Percentiles rank a stretch among this genome's conserved stretches.
Conservation (phyloP, 306 rosid species). For the Inga oerstediana region DNA sequence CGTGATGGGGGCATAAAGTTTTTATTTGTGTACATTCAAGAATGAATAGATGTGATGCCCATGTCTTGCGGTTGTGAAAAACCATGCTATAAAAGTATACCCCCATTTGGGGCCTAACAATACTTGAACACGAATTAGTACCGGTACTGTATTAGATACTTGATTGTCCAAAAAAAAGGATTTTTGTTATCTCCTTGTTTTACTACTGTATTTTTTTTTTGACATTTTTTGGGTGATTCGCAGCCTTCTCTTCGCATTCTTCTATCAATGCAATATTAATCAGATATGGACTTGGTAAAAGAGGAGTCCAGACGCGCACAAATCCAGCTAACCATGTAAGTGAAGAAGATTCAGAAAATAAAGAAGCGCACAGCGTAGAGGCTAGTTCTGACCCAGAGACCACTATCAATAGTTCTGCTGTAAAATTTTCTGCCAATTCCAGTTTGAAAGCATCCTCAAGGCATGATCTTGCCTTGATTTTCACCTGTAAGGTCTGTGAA, state of each 20-base stretch:
- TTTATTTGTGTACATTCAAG: background rate
- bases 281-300: slow-evolving; percentile 42
- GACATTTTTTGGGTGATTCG: slow-evolving; percentile 29
- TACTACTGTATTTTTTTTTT: slow-evolving; percentile 6
- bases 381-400: slow-evolving; percentile 26
- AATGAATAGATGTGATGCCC: background rate
- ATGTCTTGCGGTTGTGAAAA: background rate
- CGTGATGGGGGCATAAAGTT: background rate
- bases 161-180: background rate
- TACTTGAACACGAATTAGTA: background rate
- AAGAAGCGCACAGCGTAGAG: slow-evolving; percentile 33
- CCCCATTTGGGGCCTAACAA: background rate
- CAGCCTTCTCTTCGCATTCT: slow-evolving; percentile 59
- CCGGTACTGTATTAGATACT: background rate
- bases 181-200: slow-evolving; percentile 8
- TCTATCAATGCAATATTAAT: slow-evolving; percentile 39
- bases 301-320: slow-evolving; percentile 42
- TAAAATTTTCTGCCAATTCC: slow-evolving; percentile 51
- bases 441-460: slow-evolving; percentile 73
- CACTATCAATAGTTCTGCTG: slow-evolving; percentile 27
- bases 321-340: slow-evolving; percentile 38
- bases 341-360: slow-evolving; percentile 49
- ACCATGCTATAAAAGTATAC: background rate
- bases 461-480: slow-evolving; percentile 91
- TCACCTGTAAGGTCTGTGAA: slow-evolving; percentile 93